Evolutionary conservation across 169 alveolate species (phyloP), one percentile per base, ranked within the genome.

Genomic region (Cryptosporidium andersoni): DNA sequence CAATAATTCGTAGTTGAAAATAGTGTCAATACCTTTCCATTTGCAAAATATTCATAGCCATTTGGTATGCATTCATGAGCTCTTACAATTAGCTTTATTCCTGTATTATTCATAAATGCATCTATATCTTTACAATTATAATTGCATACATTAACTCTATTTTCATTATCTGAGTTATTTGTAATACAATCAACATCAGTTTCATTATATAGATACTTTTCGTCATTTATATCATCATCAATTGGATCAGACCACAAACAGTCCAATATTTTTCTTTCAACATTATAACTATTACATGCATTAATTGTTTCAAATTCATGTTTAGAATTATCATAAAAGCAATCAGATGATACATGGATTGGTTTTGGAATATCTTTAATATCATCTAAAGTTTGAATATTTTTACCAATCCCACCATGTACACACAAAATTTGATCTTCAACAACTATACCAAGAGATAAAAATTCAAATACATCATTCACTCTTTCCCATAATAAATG

Each of bases 371-470:
- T 88, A 49, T 80, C 82, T 47, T 67, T 81, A 2, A 90, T 65
- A 81, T 90, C 88, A 42, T 90, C 89, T n/a, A 90, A 16, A 5
- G 74, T 55, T 62, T 58, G 60, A 47, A 90, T 88, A 58, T 68
- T 81, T 55, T 85, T 82, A 4, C 93, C 93, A 14, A 90, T 90
- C 8, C 93, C 93, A 25, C 91, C 89, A 74, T 90, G 93, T 2
- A 90, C 47, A 60, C 93, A 90, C 6, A 90, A 49, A 7, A 90
- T 90, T 14, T 65, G 68, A 55, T 88, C 90, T 63, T 88, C 89
- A 53, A 90, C 82, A 16, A 90, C 64, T 3, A 91, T 90, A 2
- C 90, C 88, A 36, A 90, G 64, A 1, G 93, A 90, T 36, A 90
- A 89, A 66, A 66, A 90, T 53, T 90, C 93, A 52, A 90, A 90